Percentiles rank a stretch among this genome's conserved stretches.
These are phyloP conservation scores for Penicillium occitanis DNA, from an alignment of 2,329 filamentous ascomycete genomes.

Conservation along the genomic window DNA sequence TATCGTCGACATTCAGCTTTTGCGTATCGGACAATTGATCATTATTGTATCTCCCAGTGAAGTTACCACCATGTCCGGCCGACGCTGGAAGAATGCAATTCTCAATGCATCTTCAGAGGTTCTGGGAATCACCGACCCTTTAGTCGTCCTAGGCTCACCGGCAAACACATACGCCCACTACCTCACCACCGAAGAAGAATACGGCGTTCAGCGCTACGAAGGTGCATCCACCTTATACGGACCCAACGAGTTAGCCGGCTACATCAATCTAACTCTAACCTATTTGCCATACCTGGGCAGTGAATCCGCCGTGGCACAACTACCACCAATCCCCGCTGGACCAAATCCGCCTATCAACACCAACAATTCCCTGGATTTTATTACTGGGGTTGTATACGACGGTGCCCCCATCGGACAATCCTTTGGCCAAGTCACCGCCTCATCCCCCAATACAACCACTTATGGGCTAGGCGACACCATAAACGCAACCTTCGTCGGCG, in stretches of 20 bases:
- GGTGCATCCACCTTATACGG: conserved; percentile 92
- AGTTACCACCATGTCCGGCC: conserved; percentile 87
- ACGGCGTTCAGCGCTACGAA: conserved; percentile 83
- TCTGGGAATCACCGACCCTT: conserved; percentile 54
- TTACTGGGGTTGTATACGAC: conserved; percentile 75
- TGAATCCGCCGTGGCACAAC: conserved; percentile 41
- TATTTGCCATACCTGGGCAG: conserved; percentile 66
- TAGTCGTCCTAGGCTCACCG: conserved; percentile 84
- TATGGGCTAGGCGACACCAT: conserved; percentile 64
- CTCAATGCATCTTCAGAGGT: conserved; percentile 54
- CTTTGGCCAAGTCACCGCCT: conserved; percentile 67
- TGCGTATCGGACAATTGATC: conserved; percentile 80
- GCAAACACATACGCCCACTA: conserved; percentile 91
- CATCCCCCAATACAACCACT: conserved; percentile 50
- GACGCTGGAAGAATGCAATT: conserved; percentile 78
- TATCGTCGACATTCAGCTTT: conserved; percentile 81
- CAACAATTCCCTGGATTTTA: conserved; percentile 73
- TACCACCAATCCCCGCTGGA: conserved; percentile 51
- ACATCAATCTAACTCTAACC: conserved; percentile 79
- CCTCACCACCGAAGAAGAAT: conserved; percentile 76
- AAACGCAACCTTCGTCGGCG: conserved; percentile 72
- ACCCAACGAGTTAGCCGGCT: conserved; percentile 76
- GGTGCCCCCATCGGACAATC: conserved; percentile 61
- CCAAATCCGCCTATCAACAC: conserved; percentile 75
- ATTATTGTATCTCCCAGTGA: conserved; percentile 85